Evolutionary conservation across 1,284 basidiomycete species (phyloP).

Genomic region (Ceratobasidium theobromae): DNA sequence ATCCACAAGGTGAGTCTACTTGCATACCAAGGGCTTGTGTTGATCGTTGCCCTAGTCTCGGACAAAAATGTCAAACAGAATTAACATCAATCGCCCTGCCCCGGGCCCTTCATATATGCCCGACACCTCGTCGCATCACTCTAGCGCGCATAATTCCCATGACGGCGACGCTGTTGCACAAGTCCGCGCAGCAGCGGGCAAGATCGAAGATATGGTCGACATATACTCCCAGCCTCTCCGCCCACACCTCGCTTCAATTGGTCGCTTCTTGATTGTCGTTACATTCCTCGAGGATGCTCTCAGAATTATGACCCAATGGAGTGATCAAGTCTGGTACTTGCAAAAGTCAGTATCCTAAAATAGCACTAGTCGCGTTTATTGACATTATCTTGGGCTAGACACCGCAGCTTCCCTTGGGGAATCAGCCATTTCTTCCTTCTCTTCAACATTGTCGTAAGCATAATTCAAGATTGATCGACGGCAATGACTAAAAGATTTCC

Average conservation of each 20-base stretch:
- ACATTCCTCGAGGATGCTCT: conserved; percentile 98
- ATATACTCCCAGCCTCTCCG: conserved; percentile 91
- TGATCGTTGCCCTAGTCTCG: too few species aligned
- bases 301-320: conserved; percentile 92
- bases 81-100: conserved; percentile 75
- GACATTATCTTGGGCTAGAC: conserved; percentile 52
- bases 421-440: conserved; percentile 91
- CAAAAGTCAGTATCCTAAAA: conserved; percentile 66
- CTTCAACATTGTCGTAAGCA: conserved; percentile 86
- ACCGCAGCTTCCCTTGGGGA: conserved; percentile 94
- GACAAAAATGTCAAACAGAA: conserved; percentile 77
- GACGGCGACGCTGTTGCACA: conserved; percentile 79
- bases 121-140: conserved; percentile 58
- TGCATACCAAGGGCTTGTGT: too few species aligned
- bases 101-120: conserved; percentile 48
- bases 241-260: conserved; percentile 93
- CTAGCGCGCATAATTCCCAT: conserved; percentile 57
- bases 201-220: conserved; percentile 91
- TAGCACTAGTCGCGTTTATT: conserved; percentile 12
- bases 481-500: not conserved
- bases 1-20: too few species aligned
- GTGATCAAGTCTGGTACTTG: conserved; percentile 96
- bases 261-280: conserved; percentile 95
- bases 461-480: not conserved
- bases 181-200: conserved; percentile 72